Conservation (phyloP, 2,329 filamentous ascomycete species). For the Parasarocladium wereldwijsianum region DNA sequence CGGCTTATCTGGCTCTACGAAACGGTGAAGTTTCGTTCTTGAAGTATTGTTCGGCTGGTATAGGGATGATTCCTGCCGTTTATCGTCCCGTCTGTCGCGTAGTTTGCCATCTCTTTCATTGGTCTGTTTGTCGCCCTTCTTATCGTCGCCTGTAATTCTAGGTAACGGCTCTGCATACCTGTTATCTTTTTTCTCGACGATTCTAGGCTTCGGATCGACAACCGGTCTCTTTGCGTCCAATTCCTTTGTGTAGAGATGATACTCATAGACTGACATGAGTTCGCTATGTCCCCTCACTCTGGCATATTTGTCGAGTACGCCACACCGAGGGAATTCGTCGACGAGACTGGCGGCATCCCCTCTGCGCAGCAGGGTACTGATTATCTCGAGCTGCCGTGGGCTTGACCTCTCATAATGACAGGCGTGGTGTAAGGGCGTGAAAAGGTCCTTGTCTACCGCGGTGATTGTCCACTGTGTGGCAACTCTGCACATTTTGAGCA, state of each 20-base stretch:
- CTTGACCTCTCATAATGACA: background rate
- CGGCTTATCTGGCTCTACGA: too few species aligned
- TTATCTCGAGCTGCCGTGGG: slow-evolving; percentile 1
- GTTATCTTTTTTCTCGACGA: background rate
- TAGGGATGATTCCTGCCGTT: too few species aligned
- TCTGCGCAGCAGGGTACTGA: background rate
- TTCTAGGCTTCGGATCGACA: background rate
- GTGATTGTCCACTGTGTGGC: background rate
- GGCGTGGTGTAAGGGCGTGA: slow-evolving; percentile 1
- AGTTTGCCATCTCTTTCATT: slow-evolving; percentile 1
- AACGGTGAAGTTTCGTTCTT: too few species aligned
- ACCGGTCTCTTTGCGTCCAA: too few species aligned
- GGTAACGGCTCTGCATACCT: background rate
- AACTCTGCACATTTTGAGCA: background rate
- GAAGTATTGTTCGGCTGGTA: too few species aligned
- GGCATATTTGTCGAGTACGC: background rate
- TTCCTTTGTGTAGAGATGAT: background rate
- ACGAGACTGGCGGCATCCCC: background rate
- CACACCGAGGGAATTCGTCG: too few species aligned
- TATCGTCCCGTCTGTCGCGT: too few species aligned
- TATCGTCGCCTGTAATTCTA: background rate
- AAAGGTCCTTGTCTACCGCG: background rate
- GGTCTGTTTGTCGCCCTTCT: background rate
- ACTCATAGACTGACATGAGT: slow-evolving; percentile 1
- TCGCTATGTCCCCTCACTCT: background rate